A percentile compares a stretch with the other conserved stretches of the same genome.
Conservation (phyloP, 2,329 filamentous ascomycete genomes). For the Fonsecaea pedrosoi region DNA sequence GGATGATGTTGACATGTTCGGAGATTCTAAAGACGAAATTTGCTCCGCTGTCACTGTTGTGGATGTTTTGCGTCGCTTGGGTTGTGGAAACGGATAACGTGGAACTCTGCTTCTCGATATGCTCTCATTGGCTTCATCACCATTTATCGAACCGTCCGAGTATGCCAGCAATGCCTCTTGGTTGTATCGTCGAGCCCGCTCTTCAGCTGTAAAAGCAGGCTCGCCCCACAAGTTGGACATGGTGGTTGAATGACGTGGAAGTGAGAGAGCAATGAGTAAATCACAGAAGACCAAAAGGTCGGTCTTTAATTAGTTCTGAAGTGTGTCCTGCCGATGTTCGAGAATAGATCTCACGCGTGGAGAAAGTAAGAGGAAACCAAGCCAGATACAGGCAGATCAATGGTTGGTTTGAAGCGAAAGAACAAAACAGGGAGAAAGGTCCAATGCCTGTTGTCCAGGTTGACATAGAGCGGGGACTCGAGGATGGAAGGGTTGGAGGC, state of each 20-base stretch:
- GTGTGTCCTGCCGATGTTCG: not conserved
- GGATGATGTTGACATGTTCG: constrained; percentile 5
- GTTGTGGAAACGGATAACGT: too few species aligned
- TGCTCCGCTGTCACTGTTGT: not conserved
- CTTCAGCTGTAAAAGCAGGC: not conserved
- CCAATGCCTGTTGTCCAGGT: not conserved
- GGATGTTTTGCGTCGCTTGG: constrained; percentile 6
- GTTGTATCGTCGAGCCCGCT: constrained; percentile 3
- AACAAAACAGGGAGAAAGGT: not conserved
- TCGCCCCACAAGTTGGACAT: constrained; percentile 7
- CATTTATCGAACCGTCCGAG: not conserved
- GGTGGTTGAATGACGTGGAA: not conserved
- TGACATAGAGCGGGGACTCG: not conserved
- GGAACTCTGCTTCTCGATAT: not conserved
- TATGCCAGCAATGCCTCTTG: not conserved
- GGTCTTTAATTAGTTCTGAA: not conserved
- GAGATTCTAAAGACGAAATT: not conserved
- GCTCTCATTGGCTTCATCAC: not conserved
- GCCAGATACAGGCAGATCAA: not conserved
- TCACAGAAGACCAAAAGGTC: not conserved
- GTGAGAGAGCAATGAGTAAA: not conserved
- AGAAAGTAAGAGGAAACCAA: not conserved
- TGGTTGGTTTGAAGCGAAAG: not conserved
- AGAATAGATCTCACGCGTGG: not conserved
- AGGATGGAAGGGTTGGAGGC: not conserved